Evolutionary conservation across 345 rosid species (phyloP), one percentile per base, ranked within the genome.

Genomic region (Microcos paniculata): DNA sequence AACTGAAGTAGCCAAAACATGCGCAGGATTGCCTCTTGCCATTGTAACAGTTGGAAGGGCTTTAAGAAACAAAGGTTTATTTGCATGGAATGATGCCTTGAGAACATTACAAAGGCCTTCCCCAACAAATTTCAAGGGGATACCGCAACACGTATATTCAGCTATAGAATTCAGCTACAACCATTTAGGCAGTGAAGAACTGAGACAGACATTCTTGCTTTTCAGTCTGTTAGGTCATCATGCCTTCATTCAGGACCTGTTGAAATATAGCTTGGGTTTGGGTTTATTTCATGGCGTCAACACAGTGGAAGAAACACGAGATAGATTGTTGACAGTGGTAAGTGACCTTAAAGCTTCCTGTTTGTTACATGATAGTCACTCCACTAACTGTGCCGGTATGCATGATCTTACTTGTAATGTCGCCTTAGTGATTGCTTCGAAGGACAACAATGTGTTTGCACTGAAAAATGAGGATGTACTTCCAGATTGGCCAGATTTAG

Each of bases 21-120:
- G 82, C 58, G 80, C 13, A n/a, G 82, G 84, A 6, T 23, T 79
- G 62, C 87, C 87, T 0, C 0, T 79, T 6, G 23, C 63, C 2
- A 35, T 84, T 38, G 46, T 48, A 2, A 43, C 68, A 1, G 16
- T 76, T 13, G 85, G 81, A 30, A 51, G 9, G 2, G 21, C 52
- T 3, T 73, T 84, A 38, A 70, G 48, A 45, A 49, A 73, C 6
- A 31, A 48, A 35, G 16, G 1, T 1, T 2, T 35, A 4, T 4
- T 24, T 15, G 69, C 1, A 3, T 84, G 87, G 84, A 48, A 45
- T 19, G 65, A 56, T 40, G 73, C 79, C 1, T 21, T 76, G 68
- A 61, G 0, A 8, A 2, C 18, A 12, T 23, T 33, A 24, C 49
- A 30, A 13, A 57, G 10, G 28, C 56, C 76, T 43, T 19, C 58